phyloP scores from a whole-genome alignment of 192 early-diverging fungal genomes.

The Linnemannia exigua region DNA sequence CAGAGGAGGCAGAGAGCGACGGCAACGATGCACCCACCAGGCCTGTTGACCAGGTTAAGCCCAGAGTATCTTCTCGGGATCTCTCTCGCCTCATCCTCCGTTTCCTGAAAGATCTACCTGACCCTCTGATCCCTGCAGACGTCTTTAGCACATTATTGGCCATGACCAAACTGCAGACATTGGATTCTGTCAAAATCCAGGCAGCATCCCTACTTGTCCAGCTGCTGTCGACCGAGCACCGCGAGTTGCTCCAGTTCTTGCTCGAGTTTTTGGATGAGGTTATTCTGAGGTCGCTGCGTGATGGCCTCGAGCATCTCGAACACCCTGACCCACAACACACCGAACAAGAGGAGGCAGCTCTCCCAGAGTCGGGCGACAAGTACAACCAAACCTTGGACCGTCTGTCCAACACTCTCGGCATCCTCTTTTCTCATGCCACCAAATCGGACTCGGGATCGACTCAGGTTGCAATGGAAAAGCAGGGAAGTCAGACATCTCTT shows the following conservation, averaged over 20 bases:
- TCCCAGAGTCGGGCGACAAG: background rate
- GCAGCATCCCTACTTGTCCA: constrained; percentile 11
- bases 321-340: background rate
- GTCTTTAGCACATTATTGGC: constrained; percentile 25
- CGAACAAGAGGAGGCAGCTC: no score
- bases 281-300: constrained; percentile 10
- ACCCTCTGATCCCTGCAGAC: constrained; percentile 19
- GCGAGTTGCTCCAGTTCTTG: constrained; percentile 28
- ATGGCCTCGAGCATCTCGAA: background rate
- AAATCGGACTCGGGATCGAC: background rate
- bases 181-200: constrained; percentile 28
- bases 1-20: background rate
- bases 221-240: constrained; percentile 3
- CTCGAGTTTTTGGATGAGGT: constrained; percentile 29
- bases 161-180: constrained; percentile 12
- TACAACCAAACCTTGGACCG: constrained; percentile 2
- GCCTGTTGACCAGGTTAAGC: background rate
- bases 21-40: background rate
- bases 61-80: constrained; percentile 8
- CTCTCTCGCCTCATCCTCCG: constrained; percentile 30
- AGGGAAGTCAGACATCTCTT: constrained; percentile 5
- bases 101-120: constrained; percentile 18
- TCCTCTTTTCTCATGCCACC: constrained; percentile 8
- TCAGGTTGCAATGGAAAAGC: no score
- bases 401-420: constrained; percentile 3